These are phyloP conservation scores for Prunus persica DNA, from an alignment of 306 rosid species.

Conservation along the genomic window Prunus_persica_NCBIv2 NC_034009.1:42843001-42843500, in stretches of 20 bases:
- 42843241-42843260: slow-evolving; percentile 42
- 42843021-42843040: neutral
- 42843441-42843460: slow-evolving; percentile 83
- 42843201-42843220: slow-evolving; percentile 3
- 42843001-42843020: neutral
- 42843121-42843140: too few relatives aligned
- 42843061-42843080: neutral
- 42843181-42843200: neutral
- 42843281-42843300: slow-evolving; percentile 13
- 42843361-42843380: slow-evolving; percentile 20
- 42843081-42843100: too few relatives aligned
- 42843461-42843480: slow-evolving; percentile 51
- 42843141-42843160: neutral
- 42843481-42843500: neutral
- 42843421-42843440: slow-evolving; percentile 98
- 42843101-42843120: too few relatives aligned
- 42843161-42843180: neutral
- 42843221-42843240: slow-evolving; percentile 6
- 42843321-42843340: slow-evolving; percentile 19
- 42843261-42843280: slow-evolving; percentile 50
- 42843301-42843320: slow-evolving; percentile 16
- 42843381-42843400: slow-evolving; percentile 71
- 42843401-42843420: slow-evolving; percentile 90
- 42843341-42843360: slow-evolving; percentile 3
- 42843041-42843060: too few relatives aligned